phyloP scores from a whole-genome alignment of 352 stramenopile species.

The Phytophthora litchii region DNA sequence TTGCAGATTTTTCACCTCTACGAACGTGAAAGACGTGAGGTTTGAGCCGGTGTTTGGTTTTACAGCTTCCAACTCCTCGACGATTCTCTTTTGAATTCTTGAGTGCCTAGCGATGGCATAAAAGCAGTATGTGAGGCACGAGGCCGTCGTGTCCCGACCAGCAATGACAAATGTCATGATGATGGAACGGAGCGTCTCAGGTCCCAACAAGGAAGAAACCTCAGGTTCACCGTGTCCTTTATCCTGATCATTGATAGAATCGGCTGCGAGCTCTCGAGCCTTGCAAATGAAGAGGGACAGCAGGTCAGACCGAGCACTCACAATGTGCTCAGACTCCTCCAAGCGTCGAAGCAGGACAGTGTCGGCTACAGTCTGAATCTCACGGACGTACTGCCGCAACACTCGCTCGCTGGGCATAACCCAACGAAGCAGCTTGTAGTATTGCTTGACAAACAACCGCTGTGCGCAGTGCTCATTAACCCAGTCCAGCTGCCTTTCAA shows the following conservation, averaged over 20 bases:
- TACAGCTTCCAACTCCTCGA: conserved; percentile 45
- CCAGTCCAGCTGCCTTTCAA: conserved; percentile 57
- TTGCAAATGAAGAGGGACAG: conserved; percentile 69
- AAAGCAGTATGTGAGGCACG: conserved; percentile 76
- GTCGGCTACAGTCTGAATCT: conserved; percentile 50
- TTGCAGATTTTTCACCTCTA: conserved; percentile 58
- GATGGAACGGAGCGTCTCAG: conserved; percentile 58
- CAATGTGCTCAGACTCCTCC: conserved; percentile 34
- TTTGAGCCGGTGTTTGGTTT: not conserved
- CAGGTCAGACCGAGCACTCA: conserved; percentile 47
- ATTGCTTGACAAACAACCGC: conserved; percentile 63
- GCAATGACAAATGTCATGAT: conserved; percentile 84
- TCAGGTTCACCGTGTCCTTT: not conserved
- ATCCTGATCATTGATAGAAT: conserved; percentile 1
- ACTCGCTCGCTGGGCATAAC: conserved; percentile 64
- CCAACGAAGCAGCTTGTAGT: conserved; percentile 66
- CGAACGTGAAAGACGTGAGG: conserved; percentile 43
- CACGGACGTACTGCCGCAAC: conserved; percentile 31
- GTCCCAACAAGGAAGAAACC: conserved; percentile 25
- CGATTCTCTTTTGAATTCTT: conserved; percentile 57
- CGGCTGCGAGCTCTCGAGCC: conserved; percentile 36
- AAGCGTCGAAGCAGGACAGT: conserved; percentile 47
- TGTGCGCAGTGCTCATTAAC: conserved; percentile 59
- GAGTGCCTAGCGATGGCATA: conserved; percentile 73
- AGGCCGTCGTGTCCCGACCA: conserved; percentile 82